Base-by-base conservation (phyloP, 306 rosid genomes). In the Lablab purpureus region DNA sequence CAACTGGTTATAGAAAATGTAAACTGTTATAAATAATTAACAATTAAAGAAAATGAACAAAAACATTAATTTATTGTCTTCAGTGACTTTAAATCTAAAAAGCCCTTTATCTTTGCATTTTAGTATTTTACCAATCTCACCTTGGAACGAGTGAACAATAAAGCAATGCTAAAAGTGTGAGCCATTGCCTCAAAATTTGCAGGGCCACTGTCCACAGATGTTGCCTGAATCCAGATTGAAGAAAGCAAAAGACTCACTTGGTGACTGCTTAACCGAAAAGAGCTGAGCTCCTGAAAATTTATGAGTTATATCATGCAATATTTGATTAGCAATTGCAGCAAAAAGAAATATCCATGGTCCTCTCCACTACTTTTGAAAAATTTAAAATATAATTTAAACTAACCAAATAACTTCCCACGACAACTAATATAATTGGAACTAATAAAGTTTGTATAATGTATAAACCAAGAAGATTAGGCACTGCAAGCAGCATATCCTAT, bases 181-280 rank as follows among this genome's bases (percentile, higher is more conserved):
- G 97, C 97, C 97, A 94, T 94, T 66, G 99, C 99, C 88, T 91
- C 93, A 81, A 87, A 92, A 86, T 87, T 92, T 75, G 86, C 88
- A 68, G 92, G 95, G 59, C 77, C 81, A 78, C 85, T 93, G 51
- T 90, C 96, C 80, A 80, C 64, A 78, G 90, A 91, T 76, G 92
- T 90, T 81, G 99, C 99, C 89, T 95, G 99, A 85, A 93, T 85
- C 99, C 99, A 93, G 80, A 95, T 90, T 51, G 91, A 95, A 73
- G 98, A 95, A 84, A 95, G 98, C 90, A 95, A 80, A 76, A 91
- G 97, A 80, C 90, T 89, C 81, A 93, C 93, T 91, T 93, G 99
- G 88, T 91, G 91, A 88, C 97, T 90, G 85, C 98, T 95, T 74
- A 95, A 87, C 66, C 97, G 90, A 78, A 95, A 88, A 64, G 91